Percentiles rank a stretch among this genome's conserved stretches.
phyloP scores from a whole-genome alignment of 2,329 filamentous ascomycete genomes.

The Monilinia aucupariae region DNA sequence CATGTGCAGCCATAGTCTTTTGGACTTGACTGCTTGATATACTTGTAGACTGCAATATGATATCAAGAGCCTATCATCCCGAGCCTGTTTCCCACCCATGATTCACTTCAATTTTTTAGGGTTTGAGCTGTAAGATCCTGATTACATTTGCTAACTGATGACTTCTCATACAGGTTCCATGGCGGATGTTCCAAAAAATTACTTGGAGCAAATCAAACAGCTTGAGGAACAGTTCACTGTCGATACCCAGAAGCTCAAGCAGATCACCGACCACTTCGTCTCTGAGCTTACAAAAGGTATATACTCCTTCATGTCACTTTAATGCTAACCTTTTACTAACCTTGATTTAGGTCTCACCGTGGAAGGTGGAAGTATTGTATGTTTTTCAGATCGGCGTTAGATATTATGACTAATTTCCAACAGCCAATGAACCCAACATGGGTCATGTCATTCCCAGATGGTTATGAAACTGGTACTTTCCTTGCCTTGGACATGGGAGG shows the following conservation, averaged over 20 bases:
- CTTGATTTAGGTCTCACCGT: conserved; percentile 62
- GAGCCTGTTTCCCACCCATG: background rate
- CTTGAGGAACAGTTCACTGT: conserved; percentile 83
- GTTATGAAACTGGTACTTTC: conserved; percentile 80
- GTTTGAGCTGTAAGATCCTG: background rate
- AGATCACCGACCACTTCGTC: conserved; percentile 85
- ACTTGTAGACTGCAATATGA: background rate
- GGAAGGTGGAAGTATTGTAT: conserved; percentile 87
- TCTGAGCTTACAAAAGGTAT: conserved; percentile 79
- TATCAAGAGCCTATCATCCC: background rate
- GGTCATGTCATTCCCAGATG: conserved; percentile 86
- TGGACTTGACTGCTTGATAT: background rate
- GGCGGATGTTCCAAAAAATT: conserved; percentile 81
- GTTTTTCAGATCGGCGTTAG: conserved; percentile 37
- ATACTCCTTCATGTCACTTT: background rate
- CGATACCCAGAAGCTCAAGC: conserved; percentile 72
- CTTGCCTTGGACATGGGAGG: conserved; percentile 93
- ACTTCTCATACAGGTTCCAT: conserved; percentile 62
- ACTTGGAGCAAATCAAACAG: conserved; percentile 72
- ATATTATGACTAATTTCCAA: background rate
- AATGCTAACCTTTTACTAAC: conserved; percentile 15
- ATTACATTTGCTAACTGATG: conserved; percentile 22
- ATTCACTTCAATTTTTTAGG: background rate
- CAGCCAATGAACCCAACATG: conserved; percentile 98
- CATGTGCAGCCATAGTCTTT: background rate